Percentiles rank a stretch among this genome's conserved stretches.
phyloP scores from a whole-genome alignment of 352 stramenopile genomes.

The Aphanomyces euteiches region DNA sequence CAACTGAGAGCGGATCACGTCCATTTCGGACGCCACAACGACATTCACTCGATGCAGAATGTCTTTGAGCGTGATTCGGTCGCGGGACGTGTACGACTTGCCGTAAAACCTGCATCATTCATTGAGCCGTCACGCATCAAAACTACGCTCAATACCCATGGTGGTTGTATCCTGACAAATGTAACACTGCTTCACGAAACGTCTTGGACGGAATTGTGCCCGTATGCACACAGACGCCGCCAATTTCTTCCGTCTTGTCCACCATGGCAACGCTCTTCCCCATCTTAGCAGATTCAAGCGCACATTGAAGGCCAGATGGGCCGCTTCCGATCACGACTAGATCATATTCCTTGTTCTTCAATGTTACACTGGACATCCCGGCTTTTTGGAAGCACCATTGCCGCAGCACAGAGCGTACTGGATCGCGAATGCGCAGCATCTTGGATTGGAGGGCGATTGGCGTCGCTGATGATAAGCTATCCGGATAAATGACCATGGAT shows the following conservation, averaged over 20 bases:
- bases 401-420: background rate
- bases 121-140: no score
- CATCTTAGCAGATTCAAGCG: slow-evolving; percentile 78
- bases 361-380: background rate
- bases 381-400: background rate
- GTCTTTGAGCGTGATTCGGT: slow-evolving; percentile 79
- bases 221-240: slow-evolving; percentile 70
- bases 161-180: slow-evolving; percentile 87
- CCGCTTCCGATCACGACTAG: slow-evolving; percentile 86
- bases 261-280: slow-evolving; percentile 76
- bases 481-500: background rate
- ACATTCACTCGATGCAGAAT: slow-evolving; percentile 77
- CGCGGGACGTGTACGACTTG: slow-evolving; percentile 73
- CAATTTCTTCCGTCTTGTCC: slow-evolving; percentile 58
- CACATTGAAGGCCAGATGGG: slow-evolving; percentile 80
- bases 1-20: slow-evolving; percentile 78
- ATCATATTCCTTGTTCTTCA: slow-evolving; percentile 48
- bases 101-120: slow-evolving; percentile 54
- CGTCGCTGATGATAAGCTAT: background rate
- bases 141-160: slow-evolving; percentile 42
- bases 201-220: slow-evolving; percentile 87
- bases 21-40: slow-evolving; percentile 69
- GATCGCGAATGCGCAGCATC: slow-evolving; percentile 1
- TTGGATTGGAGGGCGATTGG: background rate
- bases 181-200: slow-evolving; percentile 86